Evolutionary conservation across 352 stramenopile genomes (phyloP).

Genomic region (Globisporangium solare): DNA sequence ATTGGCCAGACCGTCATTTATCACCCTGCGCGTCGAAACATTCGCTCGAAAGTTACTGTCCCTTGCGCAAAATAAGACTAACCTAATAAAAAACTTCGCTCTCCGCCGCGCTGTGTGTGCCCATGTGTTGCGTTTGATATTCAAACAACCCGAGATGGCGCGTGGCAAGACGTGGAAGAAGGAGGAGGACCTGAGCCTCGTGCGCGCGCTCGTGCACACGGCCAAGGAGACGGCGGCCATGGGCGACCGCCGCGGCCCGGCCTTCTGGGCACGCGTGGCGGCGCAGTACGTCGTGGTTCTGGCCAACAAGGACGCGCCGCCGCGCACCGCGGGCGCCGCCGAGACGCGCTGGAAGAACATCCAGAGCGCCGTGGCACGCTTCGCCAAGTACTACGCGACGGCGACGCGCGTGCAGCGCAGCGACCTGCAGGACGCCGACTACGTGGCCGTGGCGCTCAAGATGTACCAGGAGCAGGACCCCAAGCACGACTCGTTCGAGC

Average conservation of each 20-base stretch:
- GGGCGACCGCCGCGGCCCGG: neutral
- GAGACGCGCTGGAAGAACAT: conserved; percentile 14
- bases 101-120: neutral
- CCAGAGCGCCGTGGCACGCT: conserved; percentile 3
- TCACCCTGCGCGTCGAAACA: too few relatives aligned
- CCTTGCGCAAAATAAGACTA: too few relatives aligned
- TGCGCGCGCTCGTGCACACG: conserved; percentile 7
- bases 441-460: conserved; percentile 4
- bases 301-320: conserved; percentile 2
- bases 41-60: too few relatives aligned
- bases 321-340: conserved; percentile 5
- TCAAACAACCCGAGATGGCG: conserved; percentile 4
- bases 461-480: conserved; percentile 8
- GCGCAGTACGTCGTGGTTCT: conserved; percentile 7
- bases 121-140: neutral
- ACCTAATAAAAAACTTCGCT: too few relatives aligned
- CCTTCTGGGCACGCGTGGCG: conserved; percentile 10
- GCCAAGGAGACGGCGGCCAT: neutral
- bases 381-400: conserved; percentile 1
- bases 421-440: neutral
- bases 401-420: neutral
- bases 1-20: too few relatives aligned
- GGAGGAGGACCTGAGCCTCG: conserved; percentile 16
- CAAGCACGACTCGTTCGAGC: conserved; percentile 7
- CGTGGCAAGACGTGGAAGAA: conserved; percentile 18